These are phyloP conservation scores for Syzygium malaccense DNA, from an alignment of 441 rosid species.

Conservation along the genomic window DNA sequence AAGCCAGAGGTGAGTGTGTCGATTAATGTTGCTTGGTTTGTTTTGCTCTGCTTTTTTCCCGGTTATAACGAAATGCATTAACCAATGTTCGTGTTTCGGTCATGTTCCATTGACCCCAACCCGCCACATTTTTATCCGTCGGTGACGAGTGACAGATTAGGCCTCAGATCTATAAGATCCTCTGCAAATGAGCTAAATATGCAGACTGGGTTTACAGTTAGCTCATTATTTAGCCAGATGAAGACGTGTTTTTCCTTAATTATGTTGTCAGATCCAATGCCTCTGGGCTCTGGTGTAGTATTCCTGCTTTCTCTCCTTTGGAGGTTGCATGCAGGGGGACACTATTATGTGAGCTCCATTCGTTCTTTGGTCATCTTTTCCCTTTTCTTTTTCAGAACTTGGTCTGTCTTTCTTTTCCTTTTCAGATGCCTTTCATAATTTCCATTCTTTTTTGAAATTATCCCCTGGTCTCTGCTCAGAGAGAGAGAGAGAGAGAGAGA, in stretches of 20 bases:
- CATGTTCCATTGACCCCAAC: background rate
- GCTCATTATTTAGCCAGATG: background rate
- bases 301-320: background rate
- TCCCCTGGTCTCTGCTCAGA: background rate
- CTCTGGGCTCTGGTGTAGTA: background rate
- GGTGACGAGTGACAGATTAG: background rate
- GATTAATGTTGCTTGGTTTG: background rate
- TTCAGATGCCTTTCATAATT: background rate
- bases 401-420: background rate
- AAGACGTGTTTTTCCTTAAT: background rate
- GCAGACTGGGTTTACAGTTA: background rate
- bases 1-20: conserved; percentile 61
- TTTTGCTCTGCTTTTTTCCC: background rate
- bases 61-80: background rate
- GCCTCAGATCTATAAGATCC: background rate
- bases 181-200: background rate
- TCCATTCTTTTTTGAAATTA: background rate
- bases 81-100: background rate
- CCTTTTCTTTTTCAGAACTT: background rate
- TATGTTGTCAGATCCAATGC: background rate
- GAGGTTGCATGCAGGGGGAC: background rate
- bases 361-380: background rate
- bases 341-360: background rate
- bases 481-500: background rate
- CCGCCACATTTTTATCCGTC: background rate